phyloP scores from a whole-genome alignment of 257 asterid species.

The Gentiana straminea region DNA sequence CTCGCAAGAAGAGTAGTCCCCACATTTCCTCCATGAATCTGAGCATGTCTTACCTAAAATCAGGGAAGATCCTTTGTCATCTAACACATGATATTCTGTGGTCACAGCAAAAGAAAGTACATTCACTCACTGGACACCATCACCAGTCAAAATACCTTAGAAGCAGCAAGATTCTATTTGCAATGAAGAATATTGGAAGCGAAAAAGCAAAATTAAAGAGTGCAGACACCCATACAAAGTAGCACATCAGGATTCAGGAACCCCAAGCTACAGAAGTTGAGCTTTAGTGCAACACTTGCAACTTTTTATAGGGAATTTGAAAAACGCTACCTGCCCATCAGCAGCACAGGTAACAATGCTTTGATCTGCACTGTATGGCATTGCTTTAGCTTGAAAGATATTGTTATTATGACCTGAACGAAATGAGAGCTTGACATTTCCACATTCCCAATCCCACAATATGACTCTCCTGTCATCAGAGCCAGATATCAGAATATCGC shows the following conservation, averaged over 20 bases:
- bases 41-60: conserved; percentile 69
- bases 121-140: background rate
- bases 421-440: conserved; percentile 46
- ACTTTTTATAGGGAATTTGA: too few species aligned
- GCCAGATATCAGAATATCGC: conserved; percentile 72
- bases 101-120: background rate
- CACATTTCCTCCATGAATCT: conserved; percentile 59
- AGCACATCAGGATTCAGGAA: background rate
- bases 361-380: conserved; percentile 77
- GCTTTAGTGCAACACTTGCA: too few species aligned
- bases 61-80: background rate
- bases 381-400: conserved; percentile 82
- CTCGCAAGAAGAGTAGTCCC: conserved; percentile 49
- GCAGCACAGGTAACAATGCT: conserved; percentile 90
- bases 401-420: conserved; percentile 75
- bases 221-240: background rate
- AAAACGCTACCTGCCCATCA: conserved; percentile 70
- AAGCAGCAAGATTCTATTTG: background rate
- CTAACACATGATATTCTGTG: background rate
- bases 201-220: background rate
- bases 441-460: conserved; percentile 95
- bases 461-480: conserved; percentile 80
- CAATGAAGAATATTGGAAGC: background rate
- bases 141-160: background rate
- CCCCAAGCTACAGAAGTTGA: too few species aligned